Evolutionary conservation across 2,329 filamentous ascomycete genomes (phyloP).

Genomic region (Rosellinia necatrix): DNA sequence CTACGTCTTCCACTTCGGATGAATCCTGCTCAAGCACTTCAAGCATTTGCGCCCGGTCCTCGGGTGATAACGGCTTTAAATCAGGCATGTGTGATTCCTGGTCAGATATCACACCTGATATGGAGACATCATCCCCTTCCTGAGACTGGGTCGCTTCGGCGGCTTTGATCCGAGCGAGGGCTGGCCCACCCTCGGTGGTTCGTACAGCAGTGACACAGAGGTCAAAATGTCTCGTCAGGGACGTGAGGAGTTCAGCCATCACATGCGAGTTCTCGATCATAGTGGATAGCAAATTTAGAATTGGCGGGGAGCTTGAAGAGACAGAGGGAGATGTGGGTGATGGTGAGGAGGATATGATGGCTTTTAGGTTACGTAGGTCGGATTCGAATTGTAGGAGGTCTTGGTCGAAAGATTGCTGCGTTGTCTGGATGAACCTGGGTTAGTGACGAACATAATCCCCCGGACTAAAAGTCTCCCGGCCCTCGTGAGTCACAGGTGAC

Average conservation of each 20-base stretch:
- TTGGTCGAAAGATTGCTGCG: constrained; percentile 75
- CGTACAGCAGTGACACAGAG: constrained; percentile 89
- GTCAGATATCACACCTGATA: constrained; percentile 68
- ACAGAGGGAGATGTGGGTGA: constrained; percentile 42
- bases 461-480: background rate
- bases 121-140: constrained; percentile 57
- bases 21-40: constrained; percentile 76
- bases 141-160: constrained; percentile 64
- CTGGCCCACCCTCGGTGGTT: constrained; percentile 81
- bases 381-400: constrained; percentile 77
- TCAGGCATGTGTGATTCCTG: constrained; percentile 56
- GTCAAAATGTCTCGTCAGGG: constrained; percentile 86
- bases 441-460: background rate
- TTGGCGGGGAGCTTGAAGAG: constrained; percentile 46
- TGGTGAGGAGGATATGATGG: constrained; percentile 54
- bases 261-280: constrained; percentile 77
- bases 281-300: constrained; percentile 60
- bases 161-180: constrained; percentile 68
- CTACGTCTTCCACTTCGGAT: constrained; percentile 67
- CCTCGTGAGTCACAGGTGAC: background rate
- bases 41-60: constrained; percentile 83
- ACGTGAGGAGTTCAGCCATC: constrained; percentile 81
- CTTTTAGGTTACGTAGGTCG: constrained; percentile 69
- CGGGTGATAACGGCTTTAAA: constrained; percentile 72
- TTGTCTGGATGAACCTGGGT: constrained; percentile 48